Evolutionary conservation across 352 stramenopile genomes (phyloP), one percentile per base, ranked within the genome.

Genomic region (Phytophthora tentaculata): DNA sequence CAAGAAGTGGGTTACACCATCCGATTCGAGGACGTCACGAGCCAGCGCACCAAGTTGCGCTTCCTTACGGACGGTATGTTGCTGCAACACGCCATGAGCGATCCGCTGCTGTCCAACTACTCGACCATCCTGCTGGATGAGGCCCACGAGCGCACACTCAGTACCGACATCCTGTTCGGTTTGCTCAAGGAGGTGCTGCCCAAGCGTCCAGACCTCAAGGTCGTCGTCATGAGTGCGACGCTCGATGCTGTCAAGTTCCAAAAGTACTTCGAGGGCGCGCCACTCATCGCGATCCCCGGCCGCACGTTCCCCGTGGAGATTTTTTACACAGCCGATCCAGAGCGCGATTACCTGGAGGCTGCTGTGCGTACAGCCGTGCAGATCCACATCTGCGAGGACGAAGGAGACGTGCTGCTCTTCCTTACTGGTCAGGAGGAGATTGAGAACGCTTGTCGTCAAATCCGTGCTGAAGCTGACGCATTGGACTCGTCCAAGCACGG

Each of bases 341-440:
- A 99, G 77, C 83, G 91, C 37, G 98, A 99, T 73, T 99, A 99
- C 85, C 77, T 99, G 16, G 97, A 99, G 71, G 94, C 92, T 5
- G 86, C 89, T 0, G 79, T 96, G 29, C 75, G 83, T 13, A 94
- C 86, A 6, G 88, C 83, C 0, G 81, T 98, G 48, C 95, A 99
- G 76, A 99, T 99, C 73, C 97, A 99, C 83, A 85, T 98, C 66
- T 98, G 91, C 69, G 97, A 99, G 74, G 89, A 84, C 5, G 90
- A 97, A 50, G 98, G 98, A 47, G 98, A 99, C 79, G 97, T 99
- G 32, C 73, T 99, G n/a, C 79, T 99, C 2, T 99, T 99, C 76
- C 79, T 99, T 20, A 99, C 98, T 10, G 98, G 98, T 67, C 97
- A 99, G 71, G 83, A 98, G 67, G 98, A 99, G 82, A 99, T 99